These are phyloP conservation scores for Talaromyces rugulosus DNA, from an alignment of 2,329 filamentous ascomycete species.

Conservation along the genomic window DNA sequence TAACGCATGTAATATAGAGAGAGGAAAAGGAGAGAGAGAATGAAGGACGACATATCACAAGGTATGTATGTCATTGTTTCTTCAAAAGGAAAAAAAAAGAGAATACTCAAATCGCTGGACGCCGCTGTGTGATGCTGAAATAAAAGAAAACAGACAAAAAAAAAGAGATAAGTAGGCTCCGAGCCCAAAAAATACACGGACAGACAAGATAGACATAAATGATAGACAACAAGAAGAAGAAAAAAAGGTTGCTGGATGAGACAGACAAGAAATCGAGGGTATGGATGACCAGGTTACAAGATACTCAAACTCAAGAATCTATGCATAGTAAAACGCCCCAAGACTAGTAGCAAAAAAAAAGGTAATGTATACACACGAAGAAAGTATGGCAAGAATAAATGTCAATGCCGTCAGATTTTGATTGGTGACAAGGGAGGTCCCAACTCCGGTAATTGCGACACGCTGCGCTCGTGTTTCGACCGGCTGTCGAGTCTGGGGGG, in stretches of 20 bases:
- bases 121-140: constrained; percentile 1
- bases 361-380: neutral
- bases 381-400: neutral
- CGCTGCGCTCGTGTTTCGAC: constrained; percentile 27
- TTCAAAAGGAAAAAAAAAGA: neutral
- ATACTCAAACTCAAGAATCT: neutral
- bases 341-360: neutral
- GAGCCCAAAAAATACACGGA: neutral
- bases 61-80: neutral
- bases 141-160: neutral
- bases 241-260: constrained; percentile 3
- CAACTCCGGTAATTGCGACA: constrained; percentile 45
- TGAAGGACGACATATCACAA: neutral
- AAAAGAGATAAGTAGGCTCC: neutral
- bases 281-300: neutral
- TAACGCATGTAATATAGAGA: neutral
- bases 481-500: constrained; percentile 27
- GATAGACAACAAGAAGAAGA: neutral
- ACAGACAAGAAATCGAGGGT: neutral
- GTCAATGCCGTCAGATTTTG: constrained; percentile 29
- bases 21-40: neutral
- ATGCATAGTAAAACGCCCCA: neutral
- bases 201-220: neutral
- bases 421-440: constrained; percentile 47
- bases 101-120: constrained; percentile 5